These are phyloP conservation scores for Wickerhamomyces subpelliculosus DNA, from an alignment of 805 yeast genomes.

Conservation along the genomic window DNA sequence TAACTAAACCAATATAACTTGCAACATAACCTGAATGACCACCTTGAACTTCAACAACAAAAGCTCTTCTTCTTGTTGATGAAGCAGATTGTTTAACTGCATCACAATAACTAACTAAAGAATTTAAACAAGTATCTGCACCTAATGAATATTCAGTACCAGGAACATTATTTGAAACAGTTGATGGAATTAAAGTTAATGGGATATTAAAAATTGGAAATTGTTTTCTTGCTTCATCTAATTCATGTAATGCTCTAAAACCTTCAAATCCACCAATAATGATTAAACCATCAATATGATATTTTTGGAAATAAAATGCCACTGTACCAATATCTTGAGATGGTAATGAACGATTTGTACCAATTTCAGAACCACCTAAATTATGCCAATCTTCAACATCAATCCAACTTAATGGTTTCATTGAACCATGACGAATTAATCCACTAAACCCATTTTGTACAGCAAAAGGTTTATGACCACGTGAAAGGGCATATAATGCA, in stretches of 20 bases:
- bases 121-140: conserved; percentile 90
- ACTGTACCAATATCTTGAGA: conserved; percentile 76
- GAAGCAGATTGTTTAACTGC: conserved; percentile 92
- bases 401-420: conserved; percentile 69
- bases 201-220: conserved; percentile 95
- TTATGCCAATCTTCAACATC: conserved; percentile 86
- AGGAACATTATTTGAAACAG: conserved; percentile 97
- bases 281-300: conserved; percentile 79
- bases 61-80: conserved; percentile 87
- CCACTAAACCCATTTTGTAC: conserved; percentile 94
- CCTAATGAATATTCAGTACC: conserved; percentile 97
- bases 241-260: conserved; percentile 75
- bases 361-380: conserved; percentile 92
- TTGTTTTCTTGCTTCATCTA: conserved; percentile 64
- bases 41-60: conserved; percentile 97
- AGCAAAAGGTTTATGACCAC: conserved; percentile 87
- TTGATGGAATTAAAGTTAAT: conserved; percentile 88
- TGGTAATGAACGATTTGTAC: conserved; percentile 89
- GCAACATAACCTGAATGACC: conserved; percentile 96
- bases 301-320: conserved; percentile 89
- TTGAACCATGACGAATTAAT: conserved; percentile 80
- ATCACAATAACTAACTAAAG: conserved; percentile 89
- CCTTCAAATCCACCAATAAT: conserved; percentile 98
- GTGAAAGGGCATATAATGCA: conserved; percentile 78
- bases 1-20: conserved; percentile 71